These are phyloP conservation scores for Ganoderma leucocontextum DNA, from an alignment of 1,284 basidiomycete genomes.

Conservation along the genomic window DNA sequence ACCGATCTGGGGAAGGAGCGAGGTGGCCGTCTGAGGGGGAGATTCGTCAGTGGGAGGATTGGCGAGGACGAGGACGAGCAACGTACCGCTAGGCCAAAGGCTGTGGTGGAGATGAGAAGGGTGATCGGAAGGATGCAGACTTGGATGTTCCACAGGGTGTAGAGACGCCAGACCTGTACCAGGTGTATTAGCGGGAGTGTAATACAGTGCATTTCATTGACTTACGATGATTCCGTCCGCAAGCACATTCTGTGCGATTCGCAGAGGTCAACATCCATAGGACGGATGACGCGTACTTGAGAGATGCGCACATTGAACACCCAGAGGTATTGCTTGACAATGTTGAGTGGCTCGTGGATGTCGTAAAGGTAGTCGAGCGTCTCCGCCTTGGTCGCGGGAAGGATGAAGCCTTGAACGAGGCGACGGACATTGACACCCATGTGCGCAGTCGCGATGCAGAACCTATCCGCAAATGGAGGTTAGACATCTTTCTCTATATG, in stretches of 20 bases:
- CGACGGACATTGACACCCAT: neutral
- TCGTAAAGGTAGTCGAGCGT: slow-evolving; percentile 5
- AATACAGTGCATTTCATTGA: neutral
- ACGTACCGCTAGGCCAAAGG: neutral
- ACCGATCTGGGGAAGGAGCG: neutral
- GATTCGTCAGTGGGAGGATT: neutral
- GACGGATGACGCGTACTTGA: neutral
- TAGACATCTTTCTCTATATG: neutral
- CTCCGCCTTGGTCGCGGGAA: slow-evolving; percentile 5
- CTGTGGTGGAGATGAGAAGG: slow-evolving; percentile 1
- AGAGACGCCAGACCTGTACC: neutral
- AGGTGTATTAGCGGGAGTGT: neutral
- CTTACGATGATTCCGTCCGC: neutral
- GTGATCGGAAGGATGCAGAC: slow-evolving; percentile 5
- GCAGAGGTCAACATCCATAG: neutral
- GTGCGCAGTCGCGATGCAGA: neutral
- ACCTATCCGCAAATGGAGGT: neutral
- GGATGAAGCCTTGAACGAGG: neutral
- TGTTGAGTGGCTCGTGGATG: slow-evolving; percentile 7
- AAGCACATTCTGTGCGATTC: neutral
- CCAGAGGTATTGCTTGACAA: slow-evolving; percentile 8
- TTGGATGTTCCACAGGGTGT: slow-evolving; percentile 6
- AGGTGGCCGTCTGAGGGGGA: slow-evolving; percentile 4
- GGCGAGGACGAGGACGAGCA: neutral
- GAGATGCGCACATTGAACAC: slow-evolving; percentile 2